Evolutionary conservation across 345 rosid species (phyloP).

Genomic region (Limnanthes douglasii): DNA sequence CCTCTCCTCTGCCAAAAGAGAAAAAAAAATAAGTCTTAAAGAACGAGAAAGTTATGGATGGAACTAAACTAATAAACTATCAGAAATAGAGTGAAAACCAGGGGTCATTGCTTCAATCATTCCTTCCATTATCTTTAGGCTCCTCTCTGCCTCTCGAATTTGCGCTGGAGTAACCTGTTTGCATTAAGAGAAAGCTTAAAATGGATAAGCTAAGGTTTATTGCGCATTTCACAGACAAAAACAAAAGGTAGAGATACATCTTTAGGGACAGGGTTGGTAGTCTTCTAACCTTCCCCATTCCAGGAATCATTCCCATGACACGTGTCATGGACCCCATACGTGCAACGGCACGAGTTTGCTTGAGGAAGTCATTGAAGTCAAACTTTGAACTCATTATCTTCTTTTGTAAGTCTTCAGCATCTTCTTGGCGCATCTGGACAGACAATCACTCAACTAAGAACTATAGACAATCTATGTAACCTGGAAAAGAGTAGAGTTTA

Average conservation of each 20-base stretch:
- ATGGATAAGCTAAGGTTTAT: neutral
- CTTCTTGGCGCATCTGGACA: conserved; percentile 84
- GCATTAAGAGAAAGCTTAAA: too few species aligned
- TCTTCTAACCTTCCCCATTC: conserved; percentile 78
- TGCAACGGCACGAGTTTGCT: conserved; percentile 93
- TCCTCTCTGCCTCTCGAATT: conserved; percentile 92
- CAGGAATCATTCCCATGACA: conserved; percentile 94
- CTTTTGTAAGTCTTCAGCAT: conserved; percentile 94
- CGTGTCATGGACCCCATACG: conserved; percentile 97
- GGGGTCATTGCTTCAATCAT: conserved; percentile 94
- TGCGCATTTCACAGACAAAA: neutral
- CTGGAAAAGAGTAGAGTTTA: conserved; percentile 5
- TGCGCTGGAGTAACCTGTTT: conserved; percentile 77
- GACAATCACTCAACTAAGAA: conserved; percentile 9
- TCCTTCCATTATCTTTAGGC: conserved; percentile 63
- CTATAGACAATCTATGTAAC: conserved; percentile 1
- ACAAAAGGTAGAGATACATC: neutral
- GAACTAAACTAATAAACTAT: conserved; percentile 4
- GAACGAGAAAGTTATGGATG: too few species aligned
- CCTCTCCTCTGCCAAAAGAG: conserved; percentile 57
- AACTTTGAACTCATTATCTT: conserved; percentile 96
- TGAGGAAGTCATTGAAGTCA: conserved; percentile 91
- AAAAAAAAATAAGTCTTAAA: conserved; percentile 5
- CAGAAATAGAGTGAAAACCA: conserved; percentile 25
- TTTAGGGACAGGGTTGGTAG: too few species aligned